Evolutionary conservation across 208 protist genomes (phyloP), one percentile per base, ranked within the genome.

Genomic region (Trypanosoma mega): DNA sequence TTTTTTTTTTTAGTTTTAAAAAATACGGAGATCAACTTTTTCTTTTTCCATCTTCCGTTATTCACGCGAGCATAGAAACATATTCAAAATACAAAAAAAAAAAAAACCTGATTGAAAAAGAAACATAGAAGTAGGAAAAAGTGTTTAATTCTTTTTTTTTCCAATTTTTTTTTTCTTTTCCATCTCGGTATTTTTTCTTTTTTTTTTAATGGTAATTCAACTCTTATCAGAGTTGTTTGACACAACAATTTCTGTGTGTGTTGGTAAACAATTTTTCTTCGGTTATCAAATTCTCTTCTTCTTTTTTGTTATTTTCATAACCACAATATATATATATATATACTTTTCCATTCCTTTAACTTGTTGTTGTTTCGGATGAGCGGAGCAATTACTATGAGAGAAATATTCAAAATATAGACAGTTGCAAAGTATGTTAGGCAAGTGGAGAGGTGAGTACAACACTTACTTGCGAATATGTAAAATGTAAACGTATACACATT

Each of bases 281-380:
- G n/a, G n/a, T n/a, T n/a, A n/a, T n/a, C n/a, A n/a, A n/a, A n/a
- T n/a, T n/a, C n/a, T n/a, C n/a, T n/a, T n/a, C n/a, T n/a, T n/a
- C n/a, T n/a, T n/a, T n/a, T n/a, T n/a, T n/a, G n/a, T n/a, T n/a
- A n/a, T n/a, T n/a, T n/a, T n/a, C n/a, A n/a, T n/a, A n/a, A n/a
- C n/a, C n/a, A n/a, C n/a, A 26, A 47, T 47, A 47, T 47, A 47
- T 47, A 47, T 47, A 47, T 47, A 47, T 47, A 47, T 47, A 47
- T 47, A 47, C 23, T 26, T 47, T 18, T 47, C 7, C 23, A 20
- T 18, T 47, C 23, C 7, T 16, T 4, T 47, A 47, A 18, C n/a
- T 16, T 20, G 7, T 26, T 16, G n/a, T n/a, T n/a, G n/a, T n/a
- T n/a, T n/a, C n/a, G n/a, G n/a, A n/a, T n/a, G n/a, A n/a, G n/a